Base-by-base conservation (phyloP, 768 basidiomycete species). In the Hypsizygus marmoreus region DNA sequence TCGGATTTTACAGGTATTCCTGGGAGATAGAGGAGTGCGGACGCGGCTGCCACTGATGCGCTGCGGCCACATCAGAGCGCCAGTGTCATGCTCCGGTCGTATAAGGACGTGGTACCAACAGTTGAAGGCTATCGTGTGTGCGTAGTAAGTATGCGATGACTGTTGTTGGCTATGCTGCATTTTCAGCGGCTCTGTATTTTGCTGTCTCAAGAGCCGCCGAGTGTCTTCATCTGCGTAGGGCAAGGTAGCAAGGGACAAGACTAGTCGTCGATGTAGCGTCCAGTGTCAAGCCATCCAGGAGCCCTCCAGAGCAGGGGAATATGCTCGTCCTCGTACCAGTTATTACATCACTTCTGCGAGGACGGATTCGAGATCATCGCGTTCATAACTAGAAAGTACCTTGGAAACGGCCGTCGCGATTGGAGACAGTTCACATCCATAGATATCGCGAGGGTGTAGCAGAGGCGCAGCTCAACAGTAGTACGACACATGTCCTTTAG, bases 291-390 rank as follows among this genome's bases (percentile, higher is more conserved):
- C 72, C 76, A 79, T 10, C 69, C 71, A 4, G 76, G 75, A 4
- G 65, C 63, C 37, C 60, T 60, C n/a, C 69, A 57, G 22, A 80
- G 66, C 45, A 75, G 56, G 30, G 65, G 64, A 22, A 81, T 72
- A 55, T 84, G 81, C 52, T 82, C 80, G 43, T 77, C 65, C 39
- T 69, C 59, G 61, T 80, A 82, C 82, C 80, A 82, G 36, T 75
- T 65, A 45, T 77, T 72, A 59, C 75, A 79, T 19, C 69, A 65
- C 11, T 63, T 63, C 11, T 76, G 72, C 2, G 60, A 23, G 29
- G 66, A 61, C 13, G 53, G 48, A 6, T 52, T 39, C 1, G 70
- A 69, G 1, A 66, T 66, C 67, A 73, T 65, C n/a, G 64, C 58
- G 37, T 62, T 62, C 7, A 59, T 48, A 4, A 70, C 56, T 23